phyloP scores from a whole-genome alignment of 768 basidiomycete species.

The Scleroderma bovista region DNA sequence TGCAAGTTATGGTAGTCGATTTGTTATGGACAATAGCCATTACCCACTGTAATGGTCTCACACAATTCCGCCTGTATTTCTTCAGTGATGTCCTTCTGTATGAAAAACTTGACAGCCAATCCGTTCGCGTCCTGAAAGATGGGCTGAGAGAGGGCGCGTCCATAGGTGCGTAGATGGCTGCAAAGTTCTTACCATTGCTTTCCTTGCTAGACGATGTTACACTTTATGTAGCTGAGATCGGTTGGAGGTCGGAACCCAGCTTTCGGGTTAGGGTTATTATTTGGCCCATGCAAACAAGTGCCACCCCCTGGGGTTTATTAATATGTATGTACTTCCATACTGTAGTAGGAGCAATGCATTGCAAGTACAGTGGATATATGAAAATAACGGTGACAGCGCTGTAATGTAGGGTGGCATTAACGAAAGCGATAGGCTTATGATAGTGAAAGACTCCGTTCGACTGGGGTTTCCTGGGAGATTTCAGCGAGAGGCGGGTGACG shows the following conservation, averaged over 20 bases:
- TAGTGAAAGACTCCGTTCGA: not conserved
- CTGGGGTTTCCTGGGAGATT: constrained; percentile 4
- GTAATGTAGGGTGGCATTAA: not conserved
- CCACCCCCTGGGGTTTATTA: not conserved
- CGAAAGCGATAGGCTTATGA: not conserved
- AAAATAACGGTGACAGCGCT: no score
- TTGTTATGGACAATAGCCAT: not conserved
- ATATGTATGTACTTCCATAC: no score
- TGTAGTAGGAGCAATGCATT: no score
- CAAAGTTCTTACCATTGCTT: constrained; percentile 18
- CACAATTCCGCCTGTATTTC: constrained; percentile 67
- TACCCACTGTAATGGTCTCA: constrained; percentile 62
- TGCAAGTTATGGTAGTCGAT: constrained; percentile 22
- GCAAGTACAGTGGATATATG: constrained; percentile 1
- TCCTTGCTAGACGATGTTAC: not conserved
- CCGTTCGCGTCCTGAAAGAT: constrained; percentile 69
- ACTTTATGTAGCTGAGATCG: not conserved
- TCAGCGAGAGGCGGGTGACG: constrained; percentile 1
- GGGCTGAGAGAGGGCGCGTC: constrained; percentile 35
- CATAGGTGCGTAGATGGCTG: not conserved
- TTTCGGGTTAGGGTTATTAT: constrained; percentile 30
- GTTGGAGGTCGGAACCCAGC: constrained; percentile 19
- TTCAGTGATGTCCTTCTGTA: constrained; percentile 71
- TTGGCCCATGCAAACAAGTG: constrained; percentile 14
- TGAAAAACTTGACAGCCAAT: constrained; percentile 74